Evolutionary conservation across 2,329 filamentous ascomycete genomes (phyloP).

Genomic region (Plenodomus biglobosus): DNA sequence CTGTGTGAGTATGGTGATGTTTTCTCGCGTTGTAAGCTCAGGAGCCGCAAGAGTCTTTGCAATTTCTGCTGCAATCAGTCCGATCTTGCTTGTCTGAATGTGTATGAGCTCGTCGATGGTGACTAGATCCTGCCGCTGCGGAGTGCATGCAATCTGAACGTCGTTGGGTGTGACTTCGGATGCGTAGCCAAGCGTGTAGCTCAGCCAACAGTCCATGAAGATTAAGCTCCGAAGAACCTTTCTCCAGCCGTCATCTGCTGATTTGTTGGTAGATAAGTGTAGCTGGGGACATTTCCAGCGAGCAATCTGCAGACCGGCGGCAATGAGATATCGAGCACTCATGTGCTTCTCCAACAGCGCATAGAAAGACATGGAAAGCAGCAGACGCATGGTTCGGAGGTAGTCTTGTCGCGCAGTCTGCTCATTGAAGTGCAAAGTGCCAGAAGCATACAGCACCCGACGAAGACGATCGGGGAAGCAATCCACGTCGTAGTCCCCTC

Average conservation of each 20-base stretch:
- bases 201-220: constrained; percentile 46
- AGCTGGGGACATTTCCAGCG: constrained; percentile 33
- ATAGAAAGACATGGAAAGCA: constrained; percentile 42
- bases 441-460: constrained; percentile 38
- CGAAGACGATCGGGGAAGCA: constrained; percentile 38
- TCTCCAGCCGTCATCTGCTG: constrained; percentile 23
- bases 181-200: constrained; percentile 42
- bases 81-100: constrained; percentile 39
- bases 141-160: constrained; percentile 25
- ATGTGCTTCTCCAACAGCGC: constrained; percentile 44
- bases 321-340: constrained; percentile 42
- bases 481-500: constrained; percentile 42
- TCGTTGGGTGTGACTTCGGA: constrained; percentile 36
- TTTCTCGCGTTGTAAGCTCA: constrained; percentile 33
- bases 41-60: constrained; percentile 36
- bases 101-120: constrained; percentile 39
- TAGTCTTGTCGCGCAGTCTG: constrained; percentile 33
- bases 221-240: constrained; percentile 40
- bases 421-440: constrained; percentile 38
- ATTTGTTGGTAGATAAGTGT: constrained; percentile 1
- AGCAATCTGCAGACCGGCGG: constrained; percentile 41
- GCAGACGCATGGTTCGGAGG: constrained; percentile 39
- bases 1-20: constrained; percentile 29
- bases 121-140: constrained; percentile 11
- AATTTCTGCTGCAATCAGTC: constrained; percentile 42